Evolutionary conservation across 1,284 basidiomycete genomes (phyloP).

Genomic region (Tilletia walkeri): DNA sequence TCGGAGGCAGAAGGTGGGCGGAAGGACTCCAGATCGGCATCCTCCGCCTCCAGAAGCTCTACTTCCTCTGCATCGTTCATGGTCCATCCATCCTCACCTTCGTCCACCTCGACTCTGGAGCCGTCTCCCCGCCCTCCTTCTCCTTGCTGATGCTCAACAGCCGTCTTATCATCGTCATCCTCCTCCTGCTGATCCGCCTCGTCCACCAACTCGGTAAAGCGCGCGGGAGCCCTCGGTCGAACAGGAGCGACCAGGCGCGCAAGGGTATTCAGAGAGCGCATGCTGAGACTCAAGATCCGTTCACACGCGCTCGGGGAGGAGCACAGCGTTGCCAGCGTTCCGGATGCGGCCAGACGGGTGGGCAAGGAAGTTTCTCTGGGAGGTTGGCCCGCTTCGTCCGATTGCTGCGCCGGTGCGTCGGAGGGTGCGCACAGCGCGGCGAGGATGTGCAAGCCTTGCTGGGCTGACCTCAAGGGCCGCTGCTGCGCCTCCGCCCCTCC

Average conservation of each 20-base stretch:
- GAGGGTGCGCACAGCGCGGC: slow-evolving; percentile 1
- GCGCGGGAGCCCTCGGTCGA: not conserved
- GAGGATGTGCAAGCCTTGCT: slow-evolving; percentile 12
- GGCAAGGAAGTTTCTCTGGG: slow-evolving; percentile 54
- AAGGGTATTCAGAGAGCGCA: slow-evolving; percentile 9
- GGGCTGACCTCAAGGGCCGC: not conserved
- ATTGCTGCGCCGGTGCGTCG: not conserved
- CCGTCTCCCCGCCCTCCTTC: not conserved
- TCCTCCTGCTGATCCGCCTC: slow-evolving; percentile 17
- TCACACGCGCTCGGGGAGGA: slow-evolving; percentile 59
- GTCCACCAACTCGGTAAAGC: not conserved
- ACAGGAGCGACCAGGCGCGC: slow-evolving; percentile 4
- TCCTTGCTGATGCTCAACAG: slow-evolving; percentile 5
- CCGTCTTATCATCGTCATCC: slow-evolving; percentile 20
- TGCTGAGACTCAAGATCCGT: not conserved
- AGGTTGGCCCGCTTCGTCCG: not conserved
- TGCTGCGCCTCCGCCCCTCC: not conserved
- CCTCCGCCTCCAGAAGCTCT: slow-evolving; percentile 15
- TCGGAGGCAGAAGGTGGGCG: not conserved
- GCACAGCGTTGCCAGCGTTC: slow-evolving; percentile 77
- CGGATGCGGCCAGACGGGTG: slow-evolving; percentile 79
- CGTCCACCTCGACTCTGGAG: not conserved
- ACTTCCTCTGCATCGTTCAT: not conserved
- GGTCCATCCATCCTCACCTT: not conserved
- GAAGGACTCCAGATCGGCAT: slow-evolving; percentile 2